Base-by-base conservation (phyloP, 2,329 filamentous ascomycete genomes). In the Penicillium sp. region DNA sequence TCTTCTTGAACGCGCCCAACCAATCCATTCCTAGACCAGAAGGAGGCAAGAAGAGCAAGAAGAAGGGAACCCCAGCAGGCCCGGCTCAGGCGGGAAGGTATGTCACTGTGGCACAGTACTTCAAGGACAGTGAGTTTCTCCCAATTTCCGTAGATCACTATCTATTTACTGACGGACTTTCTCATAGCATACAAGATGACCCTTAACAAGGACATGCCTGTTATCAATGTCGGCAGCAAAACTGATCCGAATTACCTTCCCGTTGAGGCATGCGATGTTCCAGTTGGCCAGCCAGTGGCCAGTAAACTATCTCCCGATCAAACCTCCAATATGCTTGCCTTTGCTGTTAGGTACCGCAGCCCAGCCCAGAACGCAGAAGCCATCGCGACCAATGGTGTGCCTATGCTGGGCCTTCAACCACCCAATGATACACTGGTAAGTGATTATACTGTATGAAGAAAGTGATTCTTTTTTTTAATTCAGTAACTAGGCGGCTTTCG, bases 311-410 rank as follows among this genome's bases (percentile, higher is more conserved):
- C 68, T 0, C 75, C 79, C 0, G 69, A 77, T 0, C 87, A 93
- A 64, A 89, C 87, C 0, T 77, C 80, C 0, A 63, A 74, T 0
- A 92, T 94, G 89, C 84, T 93, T 39, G 73, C 73, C 0, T 90
- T 90, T 65, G 87, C 90, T 1, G 89, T 87, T 0, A 58, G 46
- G 34, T 51, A 48, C 49, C 81, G 87, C 3, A 74, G 74, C 0
- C 89, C 90, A 0, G 78, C 78, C 1, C 74, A 80, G 5, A 95
- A 93, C 58, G 88, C 86, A 0, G 65, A 77, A 1, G 88, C 86
- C 0, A 87, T 94, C 60, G 78, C 80, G 1, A 78, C 68, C 0
- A 77, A 79, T 7, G 87, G 83, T n/a, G 58, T 62, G 2, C 51
- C 74, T 15, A 73, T 84, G 4, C 76, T 93, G 18, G 80, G 81